Percentiles rank a stretch among this genome's conserved stretches.
Conservation (phyloP, 139 green algal genomes). For the Coelastrella sp. region DNA sequence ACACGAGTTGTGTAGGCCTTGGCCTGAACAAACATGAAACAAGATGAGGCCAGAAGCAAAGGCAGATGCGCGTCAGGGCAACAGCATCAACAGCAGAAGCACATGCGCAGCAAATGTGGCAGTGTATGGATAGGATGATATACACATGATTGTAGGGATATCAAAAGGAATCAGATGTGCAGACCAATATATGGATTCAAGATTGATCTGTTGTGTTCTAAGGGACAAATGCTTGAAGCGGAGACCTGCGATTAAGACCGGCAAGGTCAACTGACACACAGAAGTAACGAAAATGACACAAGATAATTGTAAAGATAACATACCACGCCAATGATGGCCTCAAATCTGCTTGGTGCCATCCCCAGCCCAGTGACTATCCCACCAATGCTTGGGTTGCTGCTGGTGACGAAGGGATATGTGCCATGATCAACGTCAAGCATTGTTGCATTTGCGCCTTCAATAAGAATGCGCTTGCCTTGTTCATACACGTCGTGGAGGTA, state of each 20-base stretch:
- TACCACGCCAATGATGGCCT: conserved; percentile 94
- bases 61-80: too few species aligned
- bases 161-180: too few species aligned
- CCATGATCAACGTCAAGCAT: conserved; percentile 99
- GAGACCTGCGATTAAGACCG: too few species aligned
- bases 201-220: too few species aligned
- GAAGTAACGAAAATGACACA: neutral
- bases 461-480: conserved; percentile 88
- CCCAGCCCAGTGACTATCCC: conserved; percentile 95
- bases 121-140: too few species aligned
- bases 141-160: too few species aligned
- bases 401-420: conserved; percentile 99
- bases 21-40: conserved; percentile 71
- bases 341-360: conserved; percentile 89
- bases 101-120: too few species aligned
- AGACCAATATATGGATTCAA: too few species aligned
- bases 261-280: too few species aligned
- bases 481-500: conserved; percentile 66
- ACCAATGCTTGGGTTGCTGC: conserved; percentile 96
- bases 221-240: too few species aligned
- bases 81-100: neutral
- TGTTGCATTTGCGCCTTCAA: conserved; percentile 99
- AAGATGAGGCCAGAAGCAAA: too few species aligned
- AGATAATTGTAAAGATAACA: conserved; percentile 17
- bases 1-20: conserved; percentile 99